Base-by-base conservation (phyloP, 768 basidiomycete species). In the Cyclocybe aegerita region DNA sequence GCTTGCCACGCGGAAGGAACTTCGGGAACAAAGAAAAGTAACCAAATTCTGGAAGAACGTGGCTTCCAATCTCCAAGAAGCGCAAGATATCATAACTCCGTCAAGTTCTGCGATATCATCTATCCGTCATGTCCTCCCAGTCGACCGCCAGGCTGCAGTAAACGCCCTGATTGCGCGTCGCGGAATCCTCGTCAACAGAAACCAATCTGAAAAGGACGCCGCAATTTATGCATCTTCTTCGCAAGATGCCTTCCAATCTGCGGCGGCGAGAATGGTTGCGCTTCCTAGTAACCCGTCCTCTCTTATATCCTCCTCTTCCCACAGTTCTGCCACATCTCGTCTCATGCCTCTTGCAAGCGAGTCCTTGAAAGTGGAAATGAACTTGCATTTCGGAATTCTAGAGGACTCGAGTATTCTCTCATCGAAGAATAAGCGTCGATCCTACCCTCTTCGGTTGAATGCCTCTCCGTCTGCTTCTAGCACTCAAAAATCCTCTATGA, bases 31-130 rank as follows among this genome's bases (percentile, higher is more conserved):
- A 46, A 76, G 64, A 62, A 79, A 77, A 48, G 60, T 63, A 32
- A 60, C 69, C 52, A 76, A 74, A 42, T 79, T 75, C 38, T 80
- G 74, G 75, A 81, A 77, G 61, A 71, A 39, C 38, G 38, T 45
- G 9, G 76, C 76, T 12, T 64, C 70, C 43, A 67, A 65, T 52
- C 56, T 59, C 2, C 55, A 54, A 14, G 55, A 50, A 16, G 50
- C 53, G 14, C 42, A 48, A 33, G 50, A 58, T 33, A 50, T 66
- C 16, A 63, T 74, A 36, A 75, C 74, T 0, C 73, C 73, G 34
- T 76, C 73, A 9, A 60, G 62, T 9, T 76, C 74, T 37, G 61
- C 60, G 32, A 66, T 76, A 11, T 74, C 74, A 30, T 70, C 70
- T 0, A 59, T 76, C 16, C 48, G 60, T 15, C 71, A 71, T 44